These are phyloP conservation scores for Pezicula carpinea DNA, from an alignment of 2,329 filamentous ascomycete genomes.

Conservation along the genomic window DNA sequence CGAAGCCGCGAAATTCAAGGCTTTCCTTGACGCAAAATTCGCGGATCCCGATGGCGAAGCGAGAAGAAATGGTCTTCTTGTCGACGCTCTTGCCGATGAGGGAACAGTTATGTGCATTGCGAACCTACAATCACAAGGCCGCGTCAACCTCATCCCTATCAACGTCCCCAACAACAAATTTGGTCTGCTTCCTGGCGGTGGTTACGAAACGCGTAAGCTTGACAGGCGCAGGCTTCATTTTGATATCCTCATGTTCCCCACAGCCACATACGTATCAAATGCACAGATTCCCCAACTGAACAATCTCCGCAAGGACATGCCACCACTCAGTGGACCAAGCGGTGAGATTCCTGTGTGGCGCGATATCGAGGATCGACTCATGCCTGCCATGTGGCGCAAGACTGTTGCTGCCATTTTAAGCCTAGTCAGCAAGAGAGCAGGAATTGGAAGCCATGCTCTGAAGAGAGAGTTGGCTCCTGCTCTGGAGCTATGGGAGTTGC, in stretches of 20 bases:
- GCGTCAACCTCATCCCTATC: constrained; percentile 47
- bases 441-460: constrained; percentile 48
- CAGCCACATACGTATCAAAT: constrained; percentile 51
- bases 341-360: constrained; percentile 66
- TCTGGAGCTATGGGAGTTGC: constrained; percentile 59
- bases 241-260: constrained; percentile 54
- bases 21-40: constrained; percentile 53
- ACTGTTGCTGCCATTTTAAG: constrained; percentile 59
- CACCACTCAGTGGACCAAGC: constrained; percentile 35
- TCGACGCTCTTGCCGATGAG: constrained; percentile 56
- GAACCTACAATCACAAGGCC: constrained; percentile 57
- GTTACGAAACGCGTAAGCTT: constrained; percentile 67
- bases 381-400: constrained; percentile 59
- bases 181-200: constrained; percentile 60
- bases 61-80: constrained; percentile 26
- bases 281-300: constrained; percentile 41
- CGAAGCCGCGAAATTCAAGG: constrained; percentile 57
- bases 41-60: constrained; percentile 13
- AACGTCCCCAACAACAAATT: constrained; percentile 60
- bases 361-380: constrained; percentile 58
- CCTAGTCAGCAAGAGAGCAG: constrained; percentile 56
- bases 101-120: constrained; percentile 63
- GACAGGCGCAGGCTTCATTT: constrained; percentile 64
- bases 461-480: constrained; percentile 51
- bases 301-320: constrained; percentile 22